Evolutionary conservation across 805 yeast genomes (phyloP).

Genomic region (Yamadazyma laniorum): DNA sequence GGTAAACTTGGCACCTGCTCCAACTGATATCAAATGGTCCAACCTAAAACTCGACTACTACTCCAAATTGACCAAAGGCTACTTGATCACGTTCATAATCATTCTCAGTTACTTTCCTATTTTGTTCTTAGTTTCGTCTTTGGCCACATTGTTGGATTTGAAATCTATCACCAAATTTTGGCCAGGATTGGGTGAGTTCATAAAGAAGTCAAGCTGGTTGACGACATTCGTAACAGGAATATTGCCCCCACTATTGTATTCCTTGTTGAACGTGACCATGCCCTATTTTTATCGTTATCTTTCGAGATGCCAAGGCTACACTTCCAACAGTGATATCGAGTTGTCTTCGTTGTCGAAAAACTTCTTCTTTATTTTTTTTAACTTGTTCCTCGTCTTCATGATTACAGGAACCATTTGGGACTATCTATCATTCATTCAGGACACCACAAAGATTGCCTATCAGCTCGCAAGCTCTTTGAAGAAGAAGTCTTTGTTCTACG

Average conservation of each 20-base stretch:
- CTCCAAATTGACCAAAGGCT: conserved; percentile 36
- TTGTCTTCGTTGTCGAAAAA: conserved; percentile 56
- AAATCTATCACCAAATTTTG: conserved; percentile 55
- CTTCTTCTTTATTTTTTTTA: conserved; percentile 59
- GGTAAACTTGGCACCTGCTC: conserved; percentile 46
- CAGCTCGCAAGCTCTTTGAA: conserved; percentile 53
- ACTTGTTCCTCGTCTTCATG: conserved; percentile 59
- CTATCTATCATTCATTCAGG: conserved; percentile 55
- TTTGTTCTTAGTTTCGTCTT: conserved; percentile 54
- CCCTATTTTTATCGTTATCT: conserved; percentile 57
- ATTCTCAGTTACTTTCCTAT: conserved; percentile 50
- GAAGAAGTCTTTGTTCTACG: conserved; percentile 52
- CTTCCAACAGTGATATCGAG: conserved; percentile 59
- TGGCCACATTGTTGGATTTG: conserved; percentile 55
- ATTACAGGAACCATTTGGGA: conserved; percentile 62
- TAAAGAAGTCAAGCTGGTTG: conserved; percentile 49
- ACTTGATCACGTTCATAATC: conserved; percentile 42
- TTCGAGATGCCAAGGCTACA: conserved; percentile 50
- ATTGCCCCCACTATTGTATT: conserved; percentile 59
- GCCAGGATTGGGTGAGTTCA: conserved; percentile 57
- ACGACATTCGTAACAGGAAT: conserved; percentile 60
- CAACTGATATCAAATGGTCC: conserved; percentile 45
- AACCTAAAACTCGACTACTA: conserved; percentile 44
- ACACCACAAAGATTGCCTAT: conserved; percentile 58
- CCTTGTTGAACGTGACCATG: conserved; percentile 49